Evolutionary conservation across 1,284 basidiomycete species (phyloP).

Genomic region (Ceratobasidium sp.): DNA sequence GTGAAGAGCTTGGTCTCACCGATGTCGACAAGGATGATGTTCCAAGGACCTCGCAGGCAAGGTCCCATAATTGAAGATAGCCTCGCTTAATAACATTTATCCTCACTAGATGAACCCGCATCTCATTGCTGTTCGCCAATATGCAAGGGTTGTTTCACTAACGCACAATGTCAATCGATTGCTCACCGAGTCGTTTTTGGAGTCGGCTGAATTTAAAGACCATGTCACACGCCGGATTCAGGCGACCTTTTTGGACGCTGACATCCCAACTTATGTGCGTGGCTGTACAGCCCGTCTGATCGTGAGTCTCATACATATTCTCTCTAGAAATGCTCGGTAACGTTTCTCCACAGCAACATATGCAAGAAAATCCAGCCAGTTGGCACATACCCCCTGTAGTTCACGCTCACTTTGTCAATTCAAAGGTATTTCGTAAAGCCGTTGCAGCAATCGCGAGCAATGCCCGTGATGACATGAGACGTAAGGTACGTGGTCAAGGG

Average conservation of each 20-base stretch:
- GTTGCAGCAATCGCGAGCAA: slow-evolving; percentile 24
- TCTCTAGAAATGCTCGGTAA: neutral
- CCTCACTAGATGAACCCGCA: slow-evolving; percentile 2
- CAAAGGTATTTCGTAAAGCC: slow-evolving; percentile 17
- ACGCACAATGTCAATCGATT: neutral
- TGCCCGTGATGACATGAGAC: slow-evolving; percentile 22
- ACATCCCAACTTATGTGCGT: slow-evolving; percentile 2
- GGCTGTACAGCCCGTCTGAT: slow-evolving; percentile 7
- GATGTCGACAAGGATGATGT: slow-evolving; percentile 13
- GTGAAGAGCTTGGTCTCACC: slow-evolving; percentile 15
- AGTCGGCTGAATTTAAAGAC: slow-evolving; percentile 14
- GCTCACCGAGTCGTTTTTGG: slow-evolving; percentile 19
- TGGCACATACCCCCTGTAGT: slow-evolving; percentile 25
- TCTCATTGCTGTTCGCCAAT: slow-evolving; percentile 10
- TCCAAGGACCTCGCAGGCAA: slow-evolving; percentile 2
- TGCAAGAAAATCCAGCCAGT: slow-evolving; percentile 15
- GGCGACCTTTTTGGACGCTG: slow-evolving; percentile 17
- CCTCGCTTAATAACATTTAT: neutral
- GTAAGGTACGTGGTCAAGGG: slow-evolving; percentile 5
- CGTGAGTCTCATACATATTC: neutral
- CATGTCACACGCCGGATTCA: slow-evolving; percentile 15
- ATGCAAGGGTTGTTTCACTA: slow-evolving; percentile 11
- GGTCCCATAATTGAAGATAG: neutral
- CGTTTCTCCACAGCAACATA: neutral
- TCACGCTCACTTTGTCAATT: slow-evolving; percentile 10